Base-by-base conservation (phyloP, 257 asterid species). In the Knoxia roxburghii region DNA sequence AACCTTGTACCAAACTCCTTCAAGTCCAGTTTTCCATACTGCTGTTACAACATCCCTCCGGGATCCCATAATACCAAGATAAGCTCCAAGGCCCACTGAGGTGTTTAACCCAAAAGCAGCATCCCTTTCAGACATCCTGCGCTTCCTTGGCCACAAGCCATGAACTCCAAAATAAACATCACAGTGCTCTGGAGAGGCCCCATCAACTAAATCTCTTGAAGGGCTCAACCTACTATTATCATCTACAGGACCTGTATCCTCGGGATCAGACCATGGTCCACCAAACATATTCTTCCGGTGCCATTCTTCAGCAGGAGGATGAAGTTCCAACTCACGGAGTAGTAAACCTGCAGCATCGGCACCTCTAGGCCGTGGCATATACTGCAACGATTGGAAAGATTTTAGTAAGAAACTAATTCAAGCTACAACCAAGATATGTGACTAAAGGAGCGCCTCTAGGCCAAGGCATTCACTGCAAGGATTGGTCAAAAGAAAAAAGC, bases 331-430 rank as follows among this genome's bases (percentile, higher is more conserved):
- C 82, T 94, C 99, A 62, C 99, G 89, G 43, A 94, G 90, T 55
- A 94, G 91, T 76, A 94, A 72, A 68, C 99, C 99, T n/a, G 99
- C 99, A 13, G 99, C 99, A 83, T 94, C 99, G 60, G 97, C 97
- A 76, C 99, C 99, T 81, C 97, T 90, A 41, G 99, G 99, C 64
- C 99, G 90, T 33, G 99, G 99, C 99, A 94, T 94, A 75, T 88
- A 90, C 99, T 94, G 84, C 71, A 61, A 52, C 64, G 40, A 60
- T 67, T 14, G 0, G 0, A 51, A 26, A 20, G 20, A 43, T n/a
- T 30, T 46, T 4, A 27, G 26, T 15, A 14, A 32, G 21, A 15
- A 61, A 62, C 3, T 40, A 39, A 13, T 50, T 11, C 39, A 32
- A n/a, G n/a, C 7, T 24, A 23, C 40, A 29, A 58, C 6, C 23